These are phyloP conservation scores for Rosa persica DNA, from an alignment of 306 rosid genomes.

Conservation along the genomic window DNA sequence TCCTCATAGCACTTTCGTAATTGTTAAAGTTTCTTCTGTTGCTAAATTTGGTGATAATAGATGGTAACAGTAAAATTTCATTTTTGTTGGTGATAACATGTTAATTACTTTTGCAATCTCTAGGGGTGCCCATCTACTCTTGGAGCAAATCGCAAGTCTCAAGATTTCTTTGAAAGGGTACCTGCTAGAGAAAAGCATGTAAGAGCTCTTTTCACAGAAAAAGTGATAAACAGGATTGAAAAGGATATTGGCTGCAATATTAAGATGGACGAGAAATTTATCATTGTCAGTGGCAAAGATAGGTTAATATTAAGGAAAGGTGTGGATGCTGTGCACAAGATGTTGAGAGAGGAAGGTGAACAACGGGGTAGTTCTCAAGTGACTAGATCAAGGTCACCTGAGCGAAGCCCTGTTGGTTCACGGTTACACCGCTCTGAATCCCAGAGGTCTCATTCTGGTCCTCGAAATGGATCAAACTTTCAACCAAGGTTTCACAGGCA, in stretches of 20 bases:
- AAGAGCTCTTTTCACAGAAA: slow-evolving; percentile 73
- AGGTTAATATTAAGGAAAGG: slow-evolving; percentile 80
- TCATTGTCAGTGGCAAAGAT: slow-evolving; percentile 92
- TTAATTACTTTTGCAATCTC: slow-evolving; percentile 25
- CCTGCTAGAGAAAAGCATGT: slow-evolving; percentile 87
- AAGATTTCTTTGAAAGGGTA: slow-evolving; percentile 93
- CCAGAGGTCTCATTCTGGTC: slow-evolving; percentile 71
- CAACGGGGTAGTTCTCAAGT: slow-evolving; percentile 62
- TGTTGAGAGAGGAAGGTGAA: slow-evolving; percentile 77
- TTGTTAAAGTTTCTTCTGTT: neutral
- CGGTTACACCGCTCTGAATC: slow-evolving; percentile 76
- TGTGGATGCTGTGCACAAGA: slow-evolving; percentile 90
- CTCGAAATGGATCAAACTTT: slow-evolving; percentile 60
- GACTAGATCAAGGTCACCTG: slow-evolving; percentile 83
- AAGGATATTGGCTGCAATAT: slow-evolving; percentile 88
- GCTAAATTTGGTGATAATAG: neutral
- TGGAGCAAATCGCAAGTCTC: slow-evolving; percentile 93
- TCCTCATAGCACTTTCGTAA: neutral
- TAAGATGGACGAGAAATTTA: slow-evolving; percentile 92
- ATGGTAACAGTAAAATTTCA: slow-evolving; percentile 1
- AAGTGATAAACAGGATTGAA: slow-evolving; percentile 75
- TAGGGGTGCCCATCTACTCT: slow-evolving; percentile 99
- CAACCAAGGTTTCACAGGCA: slow-evolving; percentile 82
- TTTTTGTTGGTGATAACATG: slow-evolving; percentile 25
- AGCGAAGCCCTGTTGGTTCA: slow-evolving; percentile 69